These are phyloP conservation scores for Cornus florida DNA, from an alignment of 148 eudicot species.

Conservation along the genomic window DNA sequence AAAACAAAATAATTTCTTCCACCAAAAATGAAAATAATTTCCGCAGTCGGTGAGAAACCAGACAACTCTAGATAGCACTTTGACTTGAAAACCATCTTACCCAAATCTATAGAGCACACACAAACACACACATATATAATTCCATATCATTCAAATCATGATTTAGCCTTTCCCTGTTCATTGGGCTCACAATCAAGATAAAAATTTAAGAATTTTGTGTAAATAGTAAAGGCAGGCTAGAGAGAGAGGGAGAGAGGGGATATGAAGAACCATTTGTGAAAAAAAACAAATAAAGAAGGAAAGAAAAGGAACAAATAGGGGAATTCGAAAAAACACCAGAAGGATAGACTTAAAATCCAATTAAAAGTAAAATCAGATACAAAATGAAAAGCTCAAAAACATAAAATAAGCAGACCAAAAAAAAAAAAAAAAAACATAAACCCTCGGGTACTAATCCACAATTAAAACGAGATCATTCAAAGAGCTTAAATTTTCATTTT, in stretches of 20 bases:
- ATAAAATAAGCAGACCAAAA: neutral
- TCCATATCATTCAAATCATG: neutral
- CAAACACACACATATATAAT: neutral
- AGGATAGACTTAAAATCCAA: neutral
- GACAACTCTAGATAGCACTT: neutral
- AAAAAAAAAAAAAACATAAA: neutral
- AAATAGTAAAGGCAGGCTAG: neutral
- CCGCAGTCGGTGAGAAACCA: conserved; percentile 1
- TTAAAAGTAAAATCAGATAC: neutral
- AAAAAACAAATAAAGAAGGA: neutral
- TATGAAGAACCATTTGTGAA: neutral
- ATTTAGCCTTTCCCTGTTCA: neutral
- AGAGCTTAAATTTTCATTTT: neutral
- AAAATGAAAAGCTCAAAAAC: neutral
- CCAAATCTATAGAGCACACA: neutral
- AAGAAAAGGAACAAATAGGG: neutral
- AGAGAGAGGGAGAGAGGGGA: neutral
- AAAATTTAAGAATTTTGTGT: neutral
- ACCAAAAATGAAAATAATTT: too few species aligned
- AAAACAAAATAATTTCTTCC: conserved; percentile 3
- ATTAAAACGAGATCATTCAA: neutral
- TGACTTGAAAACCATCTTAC: neutral
- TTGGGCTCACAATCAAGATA: neutral
- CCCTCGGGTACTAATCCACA: neutral
- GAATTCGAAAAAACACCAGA: neutral